phyloP scores from a whole-genome alignment of 148 eudicot genomes.

The Fagopyrum homotropicum region DNA sequence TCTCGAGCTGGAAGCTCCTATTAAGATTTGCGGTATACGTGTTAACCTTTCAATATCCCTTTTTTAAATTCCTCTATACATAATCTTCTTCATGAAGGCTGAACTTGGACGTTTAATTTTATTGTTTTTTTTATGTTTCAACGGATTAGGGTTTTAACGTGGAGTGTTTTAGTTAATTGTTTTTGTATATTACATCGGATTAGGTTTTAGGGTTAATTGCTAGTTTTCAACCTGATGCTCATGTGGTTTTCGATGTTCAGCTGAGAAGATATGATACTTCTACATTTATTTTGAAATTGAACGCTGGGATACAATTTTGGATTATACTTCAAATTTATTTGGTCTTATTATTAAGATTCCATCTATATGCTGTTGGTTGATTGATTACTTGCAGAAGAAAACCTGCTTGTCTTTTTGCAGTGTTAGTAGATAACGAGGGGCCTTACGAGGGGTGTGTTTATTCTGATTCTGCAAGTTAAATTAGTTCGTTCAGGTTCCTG shows the following conservation, averaged over 20 bases:
- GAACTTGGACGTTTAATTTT: too few relatives aligned
- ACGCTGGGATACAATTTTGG: not conserved
- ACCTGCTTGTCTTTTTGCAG: not conserved
- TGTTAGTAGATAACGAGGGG: not conserved
- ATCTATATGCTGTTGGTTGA: not conserved
- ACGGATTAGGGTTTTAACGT: not conserved
- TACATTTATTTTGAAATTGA: not conserved
- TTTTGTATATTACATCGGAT: not conserved
- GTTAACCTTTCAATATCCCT: not conserved
- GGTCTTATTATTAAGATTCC: not conserved
- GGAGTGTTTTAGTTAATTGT: not conserved
- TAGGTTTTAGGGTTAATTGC: not conserved
- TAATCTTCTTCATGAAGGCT: not conserved
- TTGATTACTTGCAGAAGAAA: not conserved
- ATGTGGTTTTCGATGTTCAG: not conserved
- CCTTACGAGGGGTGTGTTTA: not conserved
- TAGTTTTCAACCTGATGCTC: not conserved
- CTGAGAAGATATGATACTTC: not conserved
- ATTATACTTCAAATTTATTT: not conserved
- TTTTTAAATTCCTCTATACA: not conserved
- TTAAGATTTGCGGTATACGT: conserved; percentile 68
- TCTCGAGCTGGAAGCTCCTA: conserved; percentile 88
- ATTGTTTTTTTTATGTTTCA: too few relatives aligned
- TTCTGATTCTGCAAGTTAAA: not conserved
- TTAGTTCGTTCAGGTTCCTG: not conserved